Evolutionary conservation across 345 rosid genomes (phyloP).

Genomic region (Citrus medica): DNA sequence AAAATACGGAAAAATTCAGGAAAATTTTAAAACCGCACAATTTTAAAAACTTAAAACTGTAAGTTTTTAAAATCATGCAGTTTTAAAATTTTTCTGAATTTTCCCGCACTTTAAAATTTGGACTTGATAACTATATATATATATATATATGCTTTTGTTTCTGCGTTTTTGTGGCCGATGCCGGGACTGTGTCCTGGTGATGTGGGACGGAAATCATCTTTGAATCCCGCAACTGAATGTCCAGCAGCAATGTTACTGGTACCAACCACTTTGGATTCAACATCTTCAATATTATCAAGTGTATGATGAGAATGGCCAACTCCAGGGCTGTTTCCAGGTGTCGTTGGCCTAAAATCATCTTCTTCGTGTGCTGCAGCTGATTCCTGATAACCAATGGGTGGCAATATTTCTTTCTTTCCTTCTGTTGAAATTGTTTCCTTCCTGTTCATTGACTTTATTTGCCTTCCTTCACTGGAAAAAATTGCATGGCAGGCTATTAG

Average conservation of each 20-base stretch:
- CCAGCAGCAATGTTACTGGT: not conserved
- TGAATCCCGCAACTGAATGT: constrained; percentile 20
- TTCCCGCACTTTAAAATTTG: too few species aligned
- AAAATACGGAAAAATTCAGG: fast-evolving
- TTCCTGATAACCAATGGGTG: constrained; percentile 1
- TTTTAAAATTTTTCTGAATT: fast-evolving
- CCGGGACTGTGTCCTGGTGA: constrained; percentile 55
- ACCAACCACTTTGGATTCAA: not conserved
- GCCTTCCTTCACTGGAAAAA: constrained; percentile 30
- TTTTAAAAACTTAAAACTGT: too few species aligned
- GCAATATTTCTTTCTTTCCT: not conserved
- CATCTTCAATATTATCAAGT: not conserved
- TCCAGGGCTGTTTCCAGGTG: constrained; percentile 43
- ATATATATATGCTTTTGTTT: constrained; percentile 29
- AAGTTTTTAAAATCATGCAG: fast-evolving
- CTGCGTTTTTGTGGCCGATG: constrained; percentile 37
- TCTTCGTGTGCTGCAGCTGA: constrained; percentile 1
- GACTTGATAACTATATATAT: not conserved
- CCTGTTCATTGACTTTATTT: constrained; percentile 19
- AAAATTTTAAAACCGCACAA: too few species aligned
- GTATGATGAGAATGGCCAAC: constrained; percentile 23
- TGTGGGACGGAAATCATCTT: constrained; percentile 44
- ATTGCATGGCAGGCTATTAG: constrained; percentile 22
- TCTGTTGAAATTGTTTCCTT: not conserved
- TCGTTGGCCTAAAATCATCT: constrained; percentile 27